Evolutionary conservation across 164 flowering plant genomes (phyloP).

Genomic region (Umbellularia californica): DNA sequence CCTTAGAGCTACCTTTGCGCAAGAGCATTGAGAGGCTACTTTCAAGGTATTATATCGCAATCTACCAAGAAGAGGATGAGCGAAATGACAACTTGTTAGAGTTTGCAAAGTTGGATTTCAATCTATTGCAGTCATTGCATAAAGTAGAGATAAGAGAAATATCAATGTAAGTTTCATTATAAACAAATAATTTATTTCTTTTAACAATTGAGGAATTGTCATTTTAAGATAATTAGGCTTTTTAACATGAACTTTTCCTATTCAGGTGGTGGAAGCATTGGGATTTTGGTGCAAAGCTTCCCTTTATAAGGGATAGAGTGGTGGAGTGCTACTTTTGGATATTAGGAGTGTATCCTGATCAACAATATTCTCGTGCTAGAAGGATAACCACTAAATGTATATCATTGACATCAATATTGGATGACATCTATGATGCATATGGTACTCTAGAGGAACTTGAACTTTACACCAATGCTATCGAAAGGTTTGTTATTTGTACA

Average conservation of each 20-base stretch:
- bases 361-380: background rate
- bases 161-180: conserved; percentile 10
- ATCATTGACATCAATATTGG: conserved; percentile 1
- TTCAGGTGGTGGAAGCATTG: conserved; percentile 10
- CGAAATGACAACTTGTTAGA: conserved; percentile 6
- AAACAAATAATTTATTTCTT: background rate
- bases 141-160: conserved; percentile 16
- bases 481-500: background rate
- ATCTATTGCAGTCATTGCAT: conserved; percentile 20
- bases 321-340: conserved; percentile 11
- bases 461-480: background rate
- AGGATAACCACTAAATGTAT: background rate
- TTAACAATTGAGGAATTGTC: background rate
- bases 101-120: conserved; percentile 13
- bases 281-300: conserved; percentile 8
- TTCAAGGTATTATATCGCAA: conserved; percentile 13
- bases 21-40: conserved; percentile 15
- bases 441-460: conserved; percentile 11
- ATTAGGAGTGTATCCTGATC: background rate
- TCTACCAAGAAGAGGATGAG: conserved; percentile 12
- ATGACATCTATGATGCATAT: conserved; percentile 12
- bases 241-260: background rate
- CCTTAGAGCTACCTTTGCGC: conserved; percentile 14
- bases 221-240: background rate
- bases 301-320: conserved; percentile 7